A percentile compares a stretch with the other conserved stretches of the same genome.
Conservation (phyloP, 2,329 filamentous ascomycete genomes). For the Fusarium succisae region DNA sequence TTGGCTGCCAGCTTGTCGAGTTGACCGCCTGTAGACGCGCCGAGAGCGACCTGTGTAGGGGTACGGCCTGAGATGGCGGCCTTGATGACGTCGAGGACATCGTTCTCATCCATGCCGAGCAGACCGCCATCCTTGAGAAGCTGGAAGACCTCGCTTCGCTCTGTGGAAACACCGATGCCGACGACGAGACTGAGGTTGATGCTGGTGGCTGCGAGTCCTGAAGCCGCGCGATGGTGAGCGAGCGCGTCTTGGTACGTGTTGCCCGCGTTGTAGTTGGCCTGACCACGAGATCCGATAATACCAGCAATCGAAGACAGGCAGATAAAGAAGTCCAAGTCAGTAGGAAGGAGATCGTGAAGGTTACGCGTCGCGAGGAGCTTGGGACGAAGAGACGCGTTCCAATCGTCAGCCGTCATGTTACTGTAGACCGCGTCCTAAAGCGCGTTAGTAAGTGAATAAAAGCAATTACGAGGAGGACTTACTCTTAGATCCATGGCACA, state of each 20-base stretch:
- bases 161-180: background rate
- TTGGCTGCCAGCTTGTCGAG: background rate
- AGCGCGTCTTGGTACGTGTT: background rate
- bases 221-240: background rate
- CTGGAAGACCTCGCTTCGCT: background rate
- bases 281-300: background rate
- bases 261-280: background rate
- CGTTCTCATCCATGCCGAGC: background rate
- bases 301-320: background rate
- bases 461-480: rapidly evolving
- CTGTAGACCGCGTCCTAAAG: background rate
- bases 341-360: background rate
- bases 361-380: background rate
- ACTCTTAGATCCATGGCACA: constrained; percentile 37
- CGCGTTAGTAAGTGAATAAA: background rate
- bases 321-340: background rate
- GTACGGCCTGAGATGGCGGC: background rate
- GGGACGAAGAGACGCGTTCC: background rate
- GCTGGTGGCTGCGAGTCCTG: background rate
- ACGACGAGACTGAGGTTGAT: background rate
- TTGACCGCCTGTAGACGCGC: background rate
- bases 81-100: background rate
- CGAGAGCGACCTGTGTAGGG: background rate
- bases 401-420: background rate
- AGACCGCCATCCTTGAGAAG: background rate